A percentile compares a stretch with the other conserved stretches of the same genome.
Conservation (phyloP, 2,329 filamentous ascomycete species). For the Myriosclerotinia scirpicola region DNA sequence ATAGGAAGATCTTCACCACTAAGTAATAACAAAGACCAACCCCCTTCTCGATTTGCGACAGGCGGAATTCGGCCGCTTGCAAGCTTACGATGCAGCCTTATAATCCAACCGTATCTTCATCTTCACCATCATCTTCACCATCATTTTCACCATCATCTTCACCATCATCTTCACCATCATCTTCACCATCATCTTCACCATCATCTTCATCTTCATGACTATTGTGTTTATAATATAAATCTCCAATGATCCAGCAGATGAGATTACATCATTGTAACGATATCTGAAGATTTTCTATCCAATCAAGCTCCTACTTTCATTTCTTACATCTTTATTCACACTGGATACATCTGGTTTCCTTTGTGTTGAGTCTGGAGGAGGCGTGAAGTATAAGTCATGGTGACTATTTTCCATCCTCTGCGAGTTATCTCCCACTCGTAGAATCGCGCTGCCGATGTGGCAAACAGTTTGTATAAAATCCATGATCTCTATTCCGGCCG, state of each 20-base stretch:
- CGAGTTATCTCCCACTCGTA: background rate
- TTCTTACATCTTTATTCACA: background rate
- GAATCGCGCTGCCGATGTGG: background rate
- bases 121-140: slow-evolving; percentile 41
- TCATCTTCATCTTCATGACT: slow-evolving; percentile 37
- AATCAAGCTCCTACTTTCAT: background rate
- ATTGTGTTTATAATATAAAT: slow-evolving; percentile 31
- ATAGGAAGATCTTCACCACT: slow-evolving; percentile 61
- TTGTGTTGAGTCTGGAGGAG: background rate
- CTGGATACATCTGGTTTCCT: background rate
- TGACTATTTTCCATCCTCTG: background rate
- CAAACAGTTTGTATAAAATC: background rate
- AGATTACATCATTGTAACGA: too few relatives aligned
- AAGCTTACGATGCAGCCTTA: slow-evolving; percentile 33
- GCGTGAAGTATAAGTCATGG: background rate
- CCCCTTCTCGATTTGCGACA: slow-evolving; percentile 53
- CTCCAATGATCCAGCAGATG: too few relatives aligned
- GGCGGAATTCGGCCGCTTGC: slow-evolving; percentile 36
- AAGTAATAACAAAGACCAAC: slow-evolving; percentile 50
- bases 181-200: slow-evolving; percentile 42
- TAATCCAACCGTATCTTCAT: slow-evolving; percentile 41
- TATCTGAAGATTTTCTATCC: background rate
- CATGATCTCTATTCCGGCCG: background rate
- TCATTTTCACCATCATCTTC: slow-evolving; percentile 42
- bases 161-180: slow-evolving; percentile 41